These are phyloP conservation scores for Talaromyces sp. DNA, from an alignment of 2,329 filamentous ascomycete species.

Conservation along the genomic window DNA sequence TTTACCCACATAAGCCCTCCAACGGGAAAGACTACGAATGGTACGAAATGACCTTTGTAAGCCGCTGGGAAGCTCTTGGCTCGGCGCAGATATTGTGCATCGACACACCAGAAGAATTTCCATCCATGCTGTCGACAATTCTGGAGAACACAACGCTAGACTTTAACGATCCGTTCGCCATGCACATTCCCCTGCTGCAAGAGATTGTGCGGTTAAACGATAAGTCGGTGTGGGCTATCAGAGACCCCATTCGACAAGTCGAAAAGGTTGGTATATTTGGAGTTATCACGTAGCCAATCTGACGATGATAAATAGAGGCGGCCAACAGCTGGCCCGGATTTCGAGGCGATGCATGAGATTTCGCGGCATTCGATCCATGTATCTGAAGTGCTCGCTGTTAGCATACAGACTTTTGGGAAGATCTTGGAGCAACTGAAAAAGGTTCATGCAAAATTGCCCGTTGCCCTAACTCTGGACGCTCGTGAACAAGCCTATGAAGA, in stretches of 20 bases:
- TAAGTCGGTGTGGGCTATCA: conserved; percentile 9
- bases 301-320: background rate
- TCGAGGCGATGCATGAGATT: conserved; percentile 11
- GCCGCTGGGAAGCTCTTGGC: conserved; percentile 3
- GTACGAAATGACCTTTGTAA: conserved; percentile 11
- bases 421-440: conserved; percentile 7
- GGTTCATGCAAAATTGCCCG: background rate
- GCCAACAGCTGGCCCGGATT: conserved; percentile 3
- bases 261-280: background rate
- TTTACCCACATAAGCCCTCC: background rate
- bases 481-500: conserved; percentile 6
- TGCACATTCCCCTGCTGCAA: conserved; percentile 9
- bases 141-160: background rate
- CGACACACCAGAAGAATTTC: conserved; percentile 7
- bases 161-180: conserved; percentile 4
- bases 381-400: conserved; percentile 9
- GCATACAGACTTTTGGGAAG: conserved; percentile 9
- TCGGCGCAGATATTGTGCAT: conserved; percentile 5
- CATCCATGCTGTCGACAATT: background rate
- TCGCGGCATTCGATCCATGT: conserved; percentile 11
- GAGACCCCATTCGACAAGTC: conserved; percentile 7
- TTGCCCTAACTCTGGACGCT: conserved; percentile 1
- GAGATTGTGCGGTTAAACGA: conserved; percentile 9
- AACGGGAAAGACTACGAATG: conserved; percentile 11
- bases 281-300: background rate